Conservation (phyloP, 2,329 filamentous ascomycete species). For the Sclerotinia subarctica region DNA sequence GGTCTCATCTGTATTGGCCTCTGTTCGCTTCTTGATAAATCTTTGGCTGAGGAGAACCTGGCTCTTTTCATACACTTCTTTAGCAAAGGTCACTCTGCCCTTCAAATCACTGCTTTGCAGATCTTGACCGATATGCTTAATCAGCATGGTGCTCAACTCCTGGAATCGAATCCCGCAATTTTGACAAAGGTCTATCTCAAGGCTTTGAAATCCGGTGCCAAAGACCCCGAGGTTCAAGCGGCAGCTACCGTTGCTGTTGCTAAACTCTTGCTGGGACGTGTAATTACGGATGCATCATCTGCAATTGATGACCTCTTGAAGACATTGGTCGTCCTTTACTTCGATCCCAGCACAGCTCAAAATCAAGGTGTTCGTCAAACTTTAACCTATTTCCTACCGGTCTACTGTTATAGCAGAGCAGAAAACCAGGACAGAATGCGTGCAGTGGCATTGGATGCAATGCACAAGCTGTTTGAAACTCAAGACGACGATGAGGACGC, state of each 20-base stretch:
- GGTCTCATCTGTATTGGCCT: slow-evolving; percentile 87
- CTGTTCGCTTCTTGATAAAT: slow-evolving; percentile 86
- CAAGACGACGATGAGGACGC: slow-evolving; percentile 73
- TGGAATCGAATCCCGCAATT: slow-evolving; percentile 64
- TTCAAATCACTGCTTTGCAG: slow-evolving; percentile 87
- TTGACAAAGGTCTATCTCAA: slow-evolving; percentile 77
- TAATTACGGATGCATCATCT: slow-evolving; percentile 63
- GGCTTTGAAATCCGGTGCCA: slow-evolving; percentile 69
- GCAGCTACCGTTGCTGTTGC: slow-evolving; percentile 77
- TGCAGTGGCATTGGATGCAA: slow-evolving; percentile 65
- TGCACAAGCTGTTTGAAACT: slow-evolving; percentile 72
- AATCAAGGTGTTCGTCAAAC: slow-evolving; percentile 85
- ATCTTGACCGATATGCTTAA: slow-evolving; percentile 92
- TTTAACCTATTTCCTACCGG: slow-evolving; percentile 88
- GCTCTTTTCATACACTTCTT: slow-evolving; percentile 95
- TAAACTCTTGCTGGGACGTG: slow-evolving; percentile 78
- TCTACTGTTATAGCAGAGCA: slow-evolving; percentile 82
- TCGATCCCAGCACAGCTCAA: slow-evolving; percentile 74
- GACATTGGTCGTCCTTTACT: slow-evolving; percentile 81
- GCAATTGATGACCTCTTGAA: slow-evolving; percentile 73
- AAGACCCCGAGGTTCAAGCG: slow-evolving; percentile 71
- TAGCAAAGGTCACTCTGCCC: slow-evolving; percentile 81
- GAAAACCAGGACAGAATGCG: slow-evolving; percentile 84
- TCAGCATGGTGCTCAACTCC: slow-evolving; percentile 77
- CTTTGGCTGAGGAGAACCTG: slow-evolving; percentile 87